phyloP scores from a whole-genome alignment of 1,139 yeast genomes.

The Suhomyces coccinellae region DNA sequence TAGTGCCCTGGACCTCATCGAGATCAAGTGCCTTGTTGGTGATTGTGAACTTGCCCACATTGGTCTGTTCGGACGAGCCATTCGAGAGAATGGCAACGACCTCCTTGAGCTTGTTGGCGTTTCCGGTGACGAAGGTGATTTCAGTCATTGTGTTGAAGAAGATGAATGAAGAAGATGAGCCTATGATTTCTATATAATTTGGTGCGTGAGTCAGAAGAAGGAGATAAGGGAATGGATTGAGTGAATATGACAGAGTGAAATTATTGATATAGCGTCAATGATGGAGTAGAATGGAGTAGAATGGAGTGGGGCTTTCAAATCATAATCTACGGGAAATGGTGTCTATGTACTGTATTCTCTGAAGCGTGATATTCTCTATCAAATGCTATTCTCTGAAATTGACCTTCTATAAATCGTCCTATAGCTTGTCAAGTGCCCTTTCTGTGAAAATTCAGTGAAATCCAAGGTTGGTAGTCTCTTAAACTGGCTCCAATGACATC shows the following conservation, averaged over 20 bases:
- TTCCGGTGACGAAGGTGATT: constrained; percentile 79
- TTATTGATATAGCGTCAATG: no score
- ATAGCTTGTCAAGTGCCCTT: no score
- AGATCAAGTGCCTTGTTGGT: constrained; percentile 69
- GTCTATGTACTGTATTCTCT: not conserved
- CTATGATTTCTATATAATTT: no score
- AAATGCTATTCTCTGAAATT: no score
- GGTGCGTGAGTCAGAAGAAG: not conserved
- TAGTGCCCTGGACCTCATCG: constrained; percentile 88
- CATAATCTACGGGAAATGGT: no score
- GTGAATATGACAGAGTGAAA: not conserved
- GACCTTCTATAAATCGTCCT: no score
- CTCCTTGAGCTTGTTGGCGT: constrained; percentile 82
- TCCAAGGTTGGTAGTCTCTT: no score
- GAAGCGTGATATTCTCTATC: not conserved
- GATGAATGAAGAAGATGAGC: no score
- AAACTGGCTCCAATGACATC: no score
- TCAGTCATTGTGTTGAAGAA: constrained; percentile 1
- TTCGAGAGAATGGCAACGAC: constrained; percentile 68
- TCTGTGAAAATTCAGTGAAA: no score
- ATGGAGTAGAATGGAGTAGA: not conserved
- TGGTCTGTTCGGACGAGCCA: constrained; percentile 15
- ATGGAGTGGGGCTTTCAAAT: not conserved
- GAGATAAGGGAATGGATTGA: not conserved
- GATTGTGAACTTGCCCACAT: constrained; percentile 55